Evolutionary conservation across 2,329 filamentous ascomycete genomes (phyloP).

Genomic region (Aspergillus floridensis): DNA sequence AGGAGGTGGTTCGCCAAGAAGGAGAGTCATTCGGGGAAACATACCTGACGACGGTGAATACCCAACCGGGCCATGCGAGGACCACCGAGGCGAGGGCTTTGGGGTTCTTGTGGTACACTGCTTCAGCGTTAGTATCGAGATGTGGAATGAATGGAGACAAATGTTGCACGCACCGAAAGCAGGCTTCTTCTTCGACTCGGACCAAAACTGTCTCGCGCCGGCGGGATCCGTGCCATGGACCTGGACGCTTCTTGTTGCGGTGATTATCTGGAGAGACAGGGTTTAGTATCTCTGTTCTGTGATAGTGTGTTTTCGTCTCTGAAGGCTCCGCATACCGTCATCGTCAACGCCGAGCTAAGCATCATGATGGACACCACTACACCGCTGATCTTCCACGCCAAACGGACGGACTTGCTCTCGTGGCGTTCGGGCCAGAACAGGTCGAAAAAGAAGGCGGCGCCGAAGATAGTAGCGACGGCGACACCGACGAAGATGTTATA

Average conservation of each 20-base stretch:
- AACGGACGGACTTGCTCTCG: constrained; percentile 49
- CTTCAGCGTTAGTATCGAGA: not conserved
- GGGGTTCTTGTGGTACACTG: constrained; percentile 49
- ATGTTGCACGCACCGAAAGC: constrained; percentile 25
- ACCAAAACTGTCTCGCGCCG: constrained; percentile 27
- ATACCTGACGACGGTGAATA: constrained; percentile 45
- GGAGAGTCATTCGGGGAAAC: constrained; percentile 19
- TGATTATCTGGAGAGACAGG: constrained; percentile 38
- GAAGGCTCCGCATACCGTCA: constrained; percentile 40
- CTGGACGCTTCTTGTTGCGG: constrained; percentile 47
- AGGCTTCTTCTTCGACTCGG: constrained; percentile 33
- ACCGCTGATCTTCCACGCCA: constrained; percentile 55
- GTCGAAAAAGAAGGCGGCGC: constrained; percentile 61
- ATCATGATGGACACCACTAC: constrained; percentile 48
- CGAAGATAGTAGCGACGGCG: constrained; percentile 58
- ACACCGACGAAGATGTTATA: constrained; percentile 61
- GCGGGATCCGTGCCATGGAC: constrained; percentile 42
- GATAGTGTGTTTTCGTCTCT: too few species aligned
- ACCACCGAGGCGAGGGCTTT: constrained; percentile 52
- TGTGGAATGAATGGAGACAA: not conserved
- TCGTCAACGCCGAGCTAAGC: constrained; percentile 47
- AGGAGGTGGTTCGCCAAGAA: not conserved
- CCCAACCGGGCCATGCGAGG: constrained; percentile 53
- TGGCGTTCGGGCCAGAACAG: constrained; percentile 59
- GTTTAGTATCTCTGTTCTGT: not conserved